Evolutionary conservation across 2,329 filamentous ascomycete species (phyloP).

Genomic region (Aureobasidium sp.): DNA sequence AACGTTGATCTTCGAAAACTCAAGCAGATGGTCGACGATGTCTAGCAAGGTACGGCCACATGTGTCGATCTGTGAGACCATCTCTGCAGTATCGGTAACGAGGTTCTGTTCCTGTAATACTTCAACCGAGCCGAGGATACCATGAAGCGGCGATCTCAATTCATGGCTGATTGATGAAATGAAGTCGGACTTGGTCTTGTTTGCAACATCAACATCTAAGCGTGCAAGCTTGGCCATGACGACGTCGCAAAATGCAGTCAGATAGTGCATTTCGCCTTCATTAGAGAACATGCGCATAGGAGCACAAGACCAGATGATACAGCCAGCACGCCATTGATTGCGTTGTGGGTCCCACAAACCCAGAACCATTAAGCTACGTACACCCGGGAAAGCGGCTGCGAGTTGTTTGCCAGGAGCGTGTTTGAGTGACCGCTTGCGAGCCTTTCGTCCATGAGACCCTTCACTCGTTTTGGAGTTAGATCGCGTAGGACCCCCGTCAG

Average conservation of each 20-base stretch:
- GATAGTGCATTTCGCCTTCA: slow-evolving; percentile 35
- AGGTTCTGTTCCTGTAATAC: slow-evolving; percentile 36
- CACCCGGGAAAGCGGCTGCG: slow-evolving; percentile 32
- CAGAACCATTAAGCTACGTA: slow-evolving; percentile 42
- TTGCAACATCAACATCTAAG: slow-evolving; percentile 33
- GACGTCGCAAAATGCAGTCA: slow-evolving; percentile 37
- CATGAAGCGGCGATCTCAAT: slow-evolving; percentile 42
- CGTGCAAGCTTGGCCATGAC: slow-evolving; percentile 36
- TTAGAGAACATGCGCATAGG: slow-evolving; percentile 35
- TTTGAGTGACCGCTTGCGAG: not conserved
- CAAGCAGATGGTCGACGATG: slow-evolving; percentile 38
- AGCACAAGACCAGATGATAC: slow-evolving; percentile 41
- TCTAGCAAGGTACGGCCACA: slow-evolving; percentile 46
- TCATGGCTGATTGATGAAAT: slow-evolving; percentile 48
- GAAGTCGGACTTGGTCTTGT: slow-evolving; percentile 46
- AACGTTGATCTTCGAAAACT: slow-evolving; percentile 40
- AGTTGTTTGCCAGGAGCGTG: not conserved
- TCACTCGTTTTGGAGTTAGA: not conserved
- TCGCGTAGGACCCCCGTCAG: not conserved
- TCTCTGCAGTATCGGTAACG: slow-evolving; percentile 32
- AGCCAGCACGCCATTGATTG: slow-evolving; percentile 36
- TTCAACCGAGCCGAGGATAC: slow-evolving; percentile 42
- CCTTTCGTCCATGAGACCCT: not conserved
- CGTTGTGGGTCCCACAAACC: slow-evolving; percentile 45
- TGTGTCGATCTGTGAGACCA: slow-evolving; percentile 42